Conservation (phyloP, 306 rosid species). For the Styphnolobium japonicum region DNA sequence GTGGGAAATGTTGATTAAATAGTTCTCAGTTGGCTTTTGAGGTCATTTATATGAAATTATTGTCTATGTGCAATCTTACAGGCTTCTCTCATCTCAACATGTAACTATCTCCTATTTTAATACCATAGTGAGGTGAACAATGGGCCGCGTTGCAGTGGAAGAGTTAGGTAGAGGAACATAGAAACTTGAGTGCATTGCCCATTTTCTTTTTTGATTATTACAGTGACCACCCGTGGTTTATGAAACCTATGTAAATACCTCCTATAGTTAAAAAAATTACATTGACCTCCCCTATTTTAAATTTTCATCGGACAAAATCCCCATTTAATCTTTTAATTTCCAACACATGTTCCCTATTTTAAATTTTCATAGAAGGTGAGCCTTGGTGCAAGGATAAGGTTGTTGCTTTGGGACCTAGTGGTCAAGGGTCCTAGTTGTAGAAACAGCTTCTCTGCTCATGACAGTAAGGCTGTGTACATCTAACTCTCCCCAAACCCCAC, state of each 20-base stretch:
- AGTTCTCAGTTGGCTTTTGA: not conserved
- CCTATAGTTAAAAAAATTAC: not conserved
- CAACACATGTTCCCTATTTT: not conserved
- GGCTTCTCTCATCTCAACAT: not conserved
- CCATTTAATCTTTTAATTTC: too few relatives aligned
- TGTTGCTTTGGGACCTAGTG: not conserved
- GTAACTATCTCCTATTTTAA: not conserved
- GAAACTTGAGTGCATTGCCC: not conserved
- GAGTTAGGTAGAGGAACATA: not conserved
- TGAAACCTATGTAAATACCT: not conserved
- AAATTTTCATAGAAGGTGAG: not conserved
- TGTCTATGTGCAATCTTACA: not conserved
- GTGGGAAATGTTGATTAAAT: slow-evolving; percentile 15
- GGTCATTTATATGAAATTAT: not conserved
- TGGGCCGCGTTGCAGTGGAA: not conserved
- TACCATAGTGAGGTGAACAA: not conserved
- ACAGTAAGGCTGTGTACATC: not conserved
- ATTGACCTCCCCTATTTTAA: not conserved
- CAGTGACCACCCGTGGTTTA: not conserved
- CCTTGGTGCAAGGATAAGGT: not conserved
- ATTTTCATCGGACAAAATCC: too few relatives aligned
- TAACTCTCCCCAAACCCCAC: not conserved
- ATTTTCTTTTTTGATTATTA: not conserved
- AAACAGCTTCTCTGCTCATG: not conserved
- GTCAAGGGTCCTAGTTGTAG: not conserved